phyloP scores from a whole-genome alignment of 768 basidiomycete species.

The Suillus variegatus region DNA sequence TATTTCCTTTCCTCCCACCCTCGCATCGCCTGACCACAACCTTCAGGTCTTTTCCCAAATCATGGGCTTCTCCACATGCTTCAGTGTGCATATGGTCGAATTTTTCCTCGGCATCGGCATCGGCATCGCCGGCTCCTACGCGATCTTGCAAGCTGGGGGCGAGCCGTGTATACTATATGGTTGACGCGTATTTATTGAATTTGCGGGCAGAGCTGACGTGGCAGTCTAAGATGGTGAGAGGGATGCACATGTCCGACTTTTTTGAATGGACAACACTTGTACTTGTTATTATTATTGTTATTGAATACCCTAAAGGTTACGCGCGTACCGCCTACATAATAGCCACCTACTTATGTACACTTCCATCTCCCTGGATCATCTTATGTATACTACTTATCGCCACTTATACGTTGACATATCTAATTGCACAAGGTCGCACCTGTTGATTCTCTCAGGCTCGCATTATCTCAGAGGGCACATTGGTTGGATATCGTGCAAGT shows the following conservation, averaged over 20 bases:
- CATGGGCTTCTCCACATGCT: conserved; percentile 96
- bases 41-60: conserved; percentile 77
- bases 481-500: not conserved
- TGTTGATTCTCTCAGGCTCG: not conserved
- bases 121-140: conserved; percentile 87
- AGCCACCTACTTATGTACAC: too few relatives aligned
- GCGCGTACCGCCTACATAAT: too few relatives aligned
- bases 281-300: not conserved
- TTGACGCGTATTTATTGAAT: conserved; percentile 73
- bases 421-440: not conserved
- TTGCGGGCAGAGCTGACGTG: conserved; percentile 73
- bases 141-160: conserved; percentile 59
- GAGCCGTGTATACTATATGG: conserved; percentile 72
- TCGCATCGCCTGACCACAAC: not conserved
- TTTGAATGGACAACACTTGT: not conserved
- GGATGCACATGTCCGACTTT: not conserved
- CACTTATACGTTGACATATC: not conserved
- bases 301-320: not conserved
- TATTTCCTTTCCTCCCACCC: not conserved
- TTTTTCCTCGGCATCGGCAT: conserved; percentile 89
- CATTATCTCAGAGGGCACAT: too few relatives aligned
- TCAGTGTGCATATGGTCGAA: conserved; percentile 90
- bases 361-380: not conserved
- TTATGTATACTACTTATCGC: not conserved
- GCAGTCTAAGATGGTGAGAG: not conserved